Percentiles rank a stretch among this genome's conserved stretches.
phyloP scores from a whole-genome alignment of 768 basidiomycete genomes.

The Boletus rufocinnamomeus region DNA sequence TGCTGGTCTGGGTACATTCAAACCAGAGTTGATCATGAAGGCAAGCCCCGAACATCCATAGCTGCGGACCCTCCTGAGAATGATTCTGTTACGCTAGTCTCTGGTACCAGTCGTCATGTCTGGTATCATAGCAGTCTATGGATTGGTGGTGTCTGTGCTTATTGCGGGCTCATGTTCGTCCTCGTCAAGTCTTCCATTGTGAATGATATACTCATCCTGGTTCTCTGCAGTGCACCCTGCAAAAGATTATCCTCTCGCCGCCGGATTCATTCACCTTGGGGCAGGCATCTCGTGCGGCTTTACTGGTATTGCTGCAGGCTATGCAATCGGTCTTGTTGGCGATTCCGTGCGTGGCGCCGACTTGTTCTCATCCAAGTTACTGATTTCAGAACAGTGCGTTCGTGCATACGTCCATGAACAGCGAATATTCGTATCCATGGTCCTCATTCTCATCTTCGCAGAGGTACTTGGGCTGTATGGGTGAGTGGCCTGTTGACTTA shows the following conservation, averaged over 20 bases:
- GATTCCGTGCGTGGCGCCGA: slow-evolving; percentile 69
- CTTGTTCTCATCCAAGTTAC: not conserved
- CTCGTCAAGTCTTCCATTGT: not conserved
- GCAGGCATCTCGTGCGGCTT: slow-evolving; percentile 90
- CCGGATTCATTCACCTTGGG: slow-evolving; percentile 90
- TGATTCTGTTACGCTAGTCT: slow-evolving; percentile 52
- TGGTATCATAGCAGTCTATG: slow-evolving; percentile 97
- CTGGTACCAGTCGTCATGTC: slow-evolving; percentile 98
- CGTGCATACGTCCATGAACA: slow-evolving; percentile 90
- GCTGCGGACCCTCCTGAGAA: not conserved
- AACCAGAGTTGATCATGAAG: slow-evolving; percentile 98
- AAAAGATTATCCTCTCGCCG: slow-evolving; percentile 75
- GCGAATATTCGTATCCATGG: slow-evolving; percentile 93
- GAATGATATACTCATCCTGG: slow-evolving; percentile 17
- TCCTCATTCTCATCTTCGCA: slow-evolving; percentile 90
- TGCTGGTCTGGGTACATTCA: slow-evolving; percentile 90
- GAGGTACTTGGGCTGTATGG: slow-evolving; percentile 91
- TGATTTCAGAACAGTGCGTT: slow-evolving; percentile 61
- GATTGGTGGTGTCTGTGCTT: slow-evolving; percentile 92
- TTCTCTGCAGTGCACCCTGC: slow-evolving; percentile 54
- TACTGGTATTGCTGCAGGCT: slow-evolving; percentile 91
- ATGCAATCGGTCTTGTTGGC: slow-evolving; percentile 92
- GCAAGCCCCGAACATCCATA: slow-evolving; percentile 38
- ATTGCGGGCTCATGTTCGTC: slow-evolving; percentile 69
- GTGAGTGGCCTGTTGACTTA: slow-evolving; percentile 40